Percentiles rank a stretch among this genome's conserved stretches.
Evolutionary conservation across 176 grass and related monocot species (phyloP).

Genomic region (Themeda triandra): DNA sequence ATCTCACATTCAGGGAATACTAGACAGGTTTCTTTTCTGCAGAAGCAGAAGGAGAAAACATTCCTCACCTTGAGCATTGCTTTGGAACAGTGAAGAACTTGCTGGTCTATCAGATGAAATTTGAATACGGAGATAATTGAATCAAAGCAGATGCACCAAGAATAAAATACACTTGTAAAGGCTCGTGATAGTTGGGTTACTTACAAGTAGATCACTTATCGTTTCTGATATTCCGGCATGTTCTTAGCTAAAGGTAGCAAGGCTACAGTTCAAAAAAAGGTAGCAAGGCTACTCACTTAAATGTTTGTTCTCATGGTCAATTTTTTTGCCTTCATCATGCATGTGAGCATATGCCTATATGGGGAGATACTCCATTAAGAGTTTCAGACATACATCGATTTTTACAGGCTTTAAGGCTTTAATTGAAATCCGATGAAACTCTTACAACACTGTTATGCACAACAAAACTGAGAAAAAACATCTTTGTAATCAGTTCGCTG

Average conservation of each 20-base stretch:
- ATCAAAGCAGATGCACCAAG: no score
- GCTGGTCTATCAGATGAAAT: neutral
- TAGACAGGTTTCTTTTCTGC: neutral
- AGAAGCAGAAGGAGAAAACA: neutral
- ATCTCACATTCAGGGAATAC: conserved; percentile 59
- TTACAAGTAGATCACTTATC: neutral
- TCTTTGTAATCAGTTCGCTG: no score
- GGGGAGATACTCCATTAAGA: neutral
- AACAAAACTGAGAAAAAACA: neutral
- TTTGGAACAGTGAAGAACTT: neutral
- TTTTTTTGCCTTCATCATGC: neutral
- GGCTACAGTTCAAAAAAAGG: no score
- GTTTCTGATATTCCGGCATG: neutral
- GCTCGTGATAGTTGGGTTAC: neutral
- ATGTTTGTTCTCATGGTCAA: neutral
- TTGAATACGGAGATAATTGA: no score
- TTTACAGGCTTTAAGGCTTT: neutral
- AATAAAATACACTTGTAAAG: neutral
- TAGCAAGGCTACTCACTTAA: no score
- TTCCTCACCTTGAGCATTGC: neutral
- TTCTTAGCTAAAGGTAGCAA: neutral
- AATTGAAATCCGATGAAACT: neutral
- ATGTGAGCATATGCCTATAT: neutral
- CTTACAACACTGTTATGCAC: neutral
- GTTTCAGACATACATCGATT: no score